Evolutionary conservation across 495 filamentous ascomycete species (phyloP).

Genomic region (Lasiosphaeria miniovina): DNA sequence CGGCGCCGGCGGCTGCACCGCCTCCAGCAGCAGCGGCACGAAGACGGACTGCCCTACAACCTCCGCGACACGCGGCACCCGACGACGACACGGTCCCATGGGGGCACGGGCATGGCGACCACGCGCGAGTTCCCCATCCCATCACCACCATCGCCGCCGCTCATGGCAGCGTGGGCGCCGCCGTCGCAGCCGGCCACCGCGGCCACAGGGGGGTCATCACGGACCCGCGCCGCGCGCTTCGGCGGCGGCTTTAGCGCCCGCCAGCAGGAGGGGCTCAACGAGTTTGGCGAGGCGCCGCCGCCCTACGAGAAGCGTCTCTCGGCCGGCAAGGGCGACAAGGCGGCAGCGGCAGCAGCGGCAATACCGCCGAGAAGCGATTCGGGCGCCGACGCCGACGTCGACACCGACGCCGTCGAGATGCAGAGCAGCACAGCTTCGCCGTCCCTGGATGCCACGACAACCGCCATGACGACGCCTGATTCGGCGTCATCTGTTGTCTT

Average conservation of each 20-base stretch:
- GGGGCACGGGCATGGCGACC: too few species aligned
- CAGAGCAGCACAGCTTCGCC: too few species aligned
- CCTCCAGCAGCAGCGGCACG: not conserved
- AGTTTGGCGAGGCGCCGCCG: conserved; percentile 57
- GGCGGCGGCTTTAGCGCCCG: conserved; percentile 12
- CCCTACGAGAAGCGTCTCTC: conserved; percentile 37
- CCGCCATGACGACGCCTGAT: too few species aligned
- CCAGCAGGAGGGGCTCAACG: conserved; percentile 52
- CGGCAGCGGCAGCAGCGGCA: too few species aligned
- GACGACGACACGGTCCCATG: not conserved
- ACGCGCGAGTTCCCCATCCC: too few species aligned
- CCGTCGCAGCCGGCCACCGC: not conserved
- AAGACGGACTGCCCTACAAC: not conserved
- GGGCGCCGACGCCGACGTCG: too few species aligned
- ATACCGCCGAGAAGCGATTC: too few species aligned
- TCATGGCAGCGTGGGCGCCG: not conserved
- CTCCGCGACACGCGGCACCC: not conserved
- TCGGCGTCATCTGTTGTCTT: too few species aligned
- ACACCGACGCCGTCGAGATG: too few species aligned
- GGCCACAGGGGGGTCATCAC: not conserved
- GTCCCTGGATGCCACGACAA: too few species aligned
- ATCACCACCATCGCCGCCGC: not conserved
- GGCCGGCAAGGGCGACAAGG: too few species aligned
- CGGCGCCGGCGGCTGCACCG: conserved; percentile 8
- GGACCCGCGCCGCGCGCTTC: conserved; percentile 2